Base-by-base conservation (phyloP, 2,329 filamentous ascomycete species). In the Ceratocystis destructans region DNA sequence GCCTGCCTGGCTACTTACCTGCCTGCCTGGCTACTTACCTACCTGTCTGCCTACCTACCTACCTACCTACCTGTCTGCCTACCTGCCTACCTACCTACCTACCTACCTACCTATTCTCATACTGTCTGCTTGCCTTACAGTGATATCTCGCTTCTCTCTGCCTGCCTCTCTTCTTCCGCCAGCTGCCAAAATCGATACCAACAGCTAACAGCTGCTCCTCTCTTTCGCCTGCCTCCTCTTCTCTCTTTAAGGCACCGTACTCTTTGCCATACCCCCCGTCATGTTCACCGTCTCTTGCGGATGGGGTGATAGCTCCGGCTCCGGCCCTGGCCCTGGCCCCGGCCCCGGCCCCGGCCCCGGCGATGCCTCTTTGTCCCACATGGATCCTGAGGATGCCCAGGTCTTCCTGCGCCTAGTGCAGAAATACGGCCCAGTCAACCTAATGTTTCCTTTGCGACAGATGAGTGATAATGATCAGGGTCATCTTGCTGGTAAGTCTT, bases 371-470 rank as follows among this genome's bases (percentile, higher is more conserved):
- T 15, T 48, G 22, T 31, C 17, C 15, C 55, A 67, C 10, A 69
- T 69, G 64, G 66, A 68, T 12, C 61, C 62, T 12, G 69, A 69
- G 46, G 69, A 69, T 61, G 45, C 63, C 12, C 66, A 67, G 41
- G 66, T 62, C 6, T 64, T 69, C 44, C 57, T 55, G 5, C 66
- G 66, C 31, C 66, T 69, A 44, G 64, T 68, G 22, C 64, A 65
- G 28, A 61, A 65, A 64, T 69, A 69, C 44, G 69, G 69, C 28
- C 69, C 69, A 5, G 61, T 69, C 45, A 69, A 69, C 45, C 64
- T 69, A 25, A 69, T 69, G 69, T 69, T 69, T 37, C 67, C 66
- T 20, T 37, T 69, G 15, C 66, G 68, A 20, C 68, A 68, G 61
- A 67, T 69, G n/a, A 64, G 66, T 5, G 68, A 69, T 20, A 48